Conservation (phyloP, 2,329 filamentous ascomycete genomes). For the Aspergillus persii region DNA sequence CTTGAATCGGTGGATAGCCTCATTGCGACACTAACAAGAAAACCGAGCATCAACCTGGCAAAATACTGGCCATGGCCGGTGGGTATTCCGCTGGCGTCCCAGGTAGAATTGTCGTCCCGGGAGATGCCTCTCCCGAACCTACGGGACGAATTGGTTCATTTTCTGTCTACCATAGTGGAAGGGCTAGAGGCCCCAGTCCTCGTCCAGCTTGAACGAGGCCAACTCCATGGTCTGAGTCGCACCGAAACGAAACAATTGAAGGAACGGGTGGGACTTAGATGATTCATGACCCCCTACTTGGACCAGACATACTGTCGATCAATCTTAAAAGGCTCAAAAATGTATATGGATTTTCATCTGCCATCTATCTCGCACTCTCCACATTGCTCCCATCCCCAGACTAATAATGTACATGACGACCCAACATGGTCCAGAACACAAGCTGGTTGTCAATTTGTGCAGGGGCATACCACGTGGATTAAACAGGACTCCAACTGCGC, state of each 20-base stretch:
- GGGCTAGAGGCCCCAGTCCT: slow-evolving; percentile 49
- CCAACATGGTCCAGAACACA: background rate
- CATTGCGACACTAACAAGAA: slow-evolving; percentile 30
- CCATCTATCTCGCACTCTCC: background rate
- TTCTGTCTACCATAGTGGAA: slow-evolving; percentile 44
- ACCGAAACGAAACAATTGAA: slow-evolving; percentile 39
- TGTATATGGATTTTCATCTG: background rate
- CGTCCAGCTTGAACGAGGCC: slow-evolving; percentile 51
- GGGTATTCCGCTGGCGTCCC: slow-evolving; percentile 16
- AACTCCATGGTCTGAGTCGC: slow-evolving; percentile 39
- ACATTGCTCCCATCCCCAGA: background rate
- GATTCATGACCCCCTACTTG: background rate
- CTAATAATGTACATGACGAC: background rate
- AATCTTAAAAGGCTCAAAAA: background rate
- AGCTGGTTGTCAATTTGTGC: background rate
- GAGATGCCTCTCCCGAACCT: slow-evolving; percentile 37
- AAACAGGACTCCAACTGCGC: background rate
- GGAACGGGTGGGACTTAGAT: slow-evolving; percentile 23
- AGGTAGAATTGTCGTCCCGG: slow-evolving; percentile 27
- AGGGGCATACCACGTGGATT: background rate
- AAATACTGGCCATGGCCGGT: slow-evolving; percentile 20
- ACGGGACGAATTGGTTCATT: slow-evolving; percentile 39
- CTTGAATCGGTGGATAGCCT: slow-evolving; percentile 42
- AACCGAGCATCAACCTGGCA: background rate
- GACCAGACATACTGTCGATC: background rate